These are phyloP conservation scores for Trichosporon sp. DNA, from an alignment of 1,284 basidiomycete genomes.

Conservation along the genomic window DNA sequence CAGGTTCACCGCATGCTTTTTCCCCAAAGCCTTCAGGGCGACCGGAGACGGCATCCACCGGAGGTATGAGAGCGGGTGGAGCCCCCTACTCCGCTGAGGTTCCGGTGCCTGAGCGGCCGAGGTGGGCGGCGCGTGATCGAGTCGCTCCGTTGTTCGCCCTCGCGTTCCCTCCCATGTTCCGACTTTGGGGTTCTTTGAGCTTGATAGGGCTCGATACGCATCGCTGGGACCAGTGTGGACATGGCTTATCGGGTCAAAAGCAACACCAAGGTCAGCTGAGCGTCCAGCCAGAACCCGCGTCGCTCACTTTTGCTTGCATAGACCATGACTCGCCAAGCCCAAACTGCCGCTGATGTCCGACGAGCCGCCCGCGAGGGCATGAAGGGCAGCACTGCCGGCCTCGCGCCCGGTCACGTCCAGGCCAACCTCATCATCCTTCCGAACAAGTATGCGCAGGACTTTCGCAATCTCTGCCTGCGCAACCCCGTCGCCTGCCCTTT, in stretches of 20 bases:
- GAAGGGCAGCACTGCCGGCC: slow-evolving; percentile 17
- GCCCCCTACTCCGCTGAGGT: no score
- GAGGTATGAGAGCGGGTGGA: no score
- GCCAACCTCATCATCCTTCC: slow-evolving; percentile 39
- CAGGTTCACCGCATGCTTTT: no score
- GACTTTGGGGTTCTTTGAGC: no score
- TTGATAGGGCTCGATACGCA: no score
- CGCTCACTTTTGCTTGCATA: neutral
- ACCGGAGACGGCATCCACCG: no score
- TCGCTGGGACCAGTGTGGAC: neutral
- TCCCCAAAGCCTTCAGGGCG: no score
- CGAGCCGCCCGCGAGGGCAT: slow-evolving; percentile 5
- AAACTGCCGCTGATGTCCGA: slow-evolving; percentile 4
- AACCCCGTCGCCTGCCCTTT: slow-evolving; percentile 41
- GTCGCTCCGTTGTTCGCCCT: no score
- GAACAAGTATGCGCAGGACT: slow-evolving; percentile 30
- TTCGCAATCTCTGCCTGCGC: slow-evolving; percentile 30
- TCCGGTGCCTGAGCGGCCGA: no score
- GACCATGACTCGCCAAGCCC: neutral
- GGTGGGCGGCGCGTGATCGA: no score
- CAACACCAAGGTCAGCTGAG: neutral
- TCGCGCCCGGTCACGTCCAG: slow-evolving; percentile 29
- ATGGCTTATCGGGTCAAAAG: neutral
- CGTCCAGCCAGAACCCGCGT: neutral
- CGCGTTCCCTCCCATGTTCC: no score